Evolutionary conservation across 2,329 filamentous ascomycete genomes (phyloP), one percentile per base, ranked within the genome.

Genomic region (Exophiala sp.): DNA sequence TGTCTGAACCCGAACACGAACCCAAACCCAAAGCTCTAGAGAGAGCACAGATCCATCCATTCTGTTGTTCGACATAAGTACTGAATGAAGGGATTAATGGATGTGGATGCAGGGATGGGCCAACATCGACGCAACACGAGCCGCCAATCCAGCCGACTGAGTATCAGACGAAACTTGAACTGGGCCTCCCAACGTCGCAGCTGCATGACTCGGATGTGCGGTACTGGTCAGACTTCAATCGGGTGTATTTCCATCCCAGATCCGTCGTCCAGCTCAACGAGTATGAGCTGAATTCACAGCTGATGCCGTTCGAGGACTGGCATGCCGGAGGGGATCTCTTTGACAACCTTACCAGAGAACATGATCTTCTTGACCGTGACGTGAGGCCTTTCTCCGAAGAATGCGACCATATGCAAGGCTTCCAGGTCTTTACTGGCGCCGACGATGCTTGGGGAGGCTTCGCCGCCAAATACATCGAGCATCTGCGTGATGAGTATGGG

Each of bases 191-290:
- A 2, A 75, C 83, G 4, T 79, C 85, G 0, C 70, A 74, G 45
- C 75, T 95, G 16, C 84, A 77, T 1, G 75, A 81, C 1, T 78
- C 82, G 5, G 78, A 80, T 9, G 86, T 97, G n/a, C 81, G 88
- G 46, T 97, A 93, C 70, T 98, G 93, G 91, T 95, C 89, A 24
- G 93, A 98, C 68, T 97, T 89, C 68, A 94, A 88, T 60, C 81
- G 88, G 21, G 79, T 93, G n/a, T 98, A 82, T 68, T 96, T 86
- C 65, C 90, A 97, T 65, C 93, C 93, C 7, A 81, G 80, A 47
- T 95, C 89, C 10, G 80, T 95, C 46, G 76, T 95, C 8, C 90
- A 95, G 64, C 74, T 97, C 11, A 86, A 86, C 64, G 88, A 96
- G 63, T 94, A 87, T 63, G 88, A 94, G 65, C 73, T 95, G 29